Conservation (phyloP, 208 protist genomes). For the Crithidia fasciculata region DNA sequence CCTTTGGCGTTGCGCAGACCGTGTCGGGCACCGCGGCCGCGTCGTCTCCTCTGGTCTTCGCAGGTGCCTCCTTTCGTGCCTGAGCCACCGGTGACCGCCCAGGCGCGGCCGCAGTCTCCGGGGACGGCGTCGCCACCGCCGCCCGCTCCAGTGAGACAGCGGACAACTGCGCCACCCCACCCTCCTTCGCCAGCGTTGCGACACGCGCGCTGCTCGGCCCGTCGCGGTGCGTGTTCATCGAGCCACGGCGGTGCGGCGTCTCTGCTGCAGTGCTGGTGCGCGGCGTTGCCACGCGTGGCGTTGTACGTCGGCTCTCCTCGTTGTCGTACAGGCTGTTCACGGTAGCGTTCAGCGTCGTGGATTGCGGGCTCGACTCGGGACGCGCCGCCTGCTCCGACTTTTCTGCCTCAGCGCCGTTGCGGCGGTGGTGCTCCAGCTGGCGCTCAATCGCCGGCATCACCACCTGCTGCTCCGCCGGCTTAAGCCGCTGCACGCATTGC, state of each 20-base stretch:
- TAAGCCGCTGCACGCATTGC: constrained; percentile 59
- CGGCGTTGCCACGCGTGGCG: constrained; percentile 11
- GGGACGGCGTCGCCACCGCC: background rate
- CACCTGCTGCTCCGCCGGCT: constrained; percentile 80
- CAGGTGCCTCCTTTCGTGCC: background rate
- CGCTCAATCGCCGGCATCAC: constrained; percentile 76
- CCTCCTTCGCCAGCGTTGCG: background rate
- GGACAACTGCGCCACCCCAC: background rate
- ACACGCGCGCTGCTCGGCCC: background rate
- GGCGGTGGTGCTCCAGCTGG: constrained; percentile 52
- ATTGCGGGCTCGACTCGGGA: background rate
- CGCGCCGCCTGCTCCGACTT: constrained; percentile 10
- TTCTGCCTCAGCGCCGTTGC: background rate
- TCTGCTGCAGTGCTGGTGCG: constrained; percentile 4
- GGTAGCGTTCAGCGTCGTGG: constrained; percentile 19
- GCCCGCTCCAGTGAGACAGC: background rate
- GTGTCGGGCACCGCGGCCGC: constrained; percentile 5
- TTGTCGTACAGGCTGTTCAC: constrained; percentile 22
- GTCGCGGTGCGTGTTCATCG: background rate
- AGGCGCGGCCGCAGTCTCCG: background rate
- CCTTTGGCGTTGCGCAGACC: background rate
- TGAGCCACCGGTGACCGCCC: background rate
- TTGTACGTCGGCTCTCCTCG: constrained; percentile 25
- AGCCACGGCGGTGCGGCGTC: constrained; percentile 25
- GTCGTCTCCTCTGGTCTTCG: background rate